These are phyloP conservation scores for Goffeauzyma gilvescens DNA, from an alignment of 768 basidiomycete genomes.

Conservation along the genomic window DNA sequence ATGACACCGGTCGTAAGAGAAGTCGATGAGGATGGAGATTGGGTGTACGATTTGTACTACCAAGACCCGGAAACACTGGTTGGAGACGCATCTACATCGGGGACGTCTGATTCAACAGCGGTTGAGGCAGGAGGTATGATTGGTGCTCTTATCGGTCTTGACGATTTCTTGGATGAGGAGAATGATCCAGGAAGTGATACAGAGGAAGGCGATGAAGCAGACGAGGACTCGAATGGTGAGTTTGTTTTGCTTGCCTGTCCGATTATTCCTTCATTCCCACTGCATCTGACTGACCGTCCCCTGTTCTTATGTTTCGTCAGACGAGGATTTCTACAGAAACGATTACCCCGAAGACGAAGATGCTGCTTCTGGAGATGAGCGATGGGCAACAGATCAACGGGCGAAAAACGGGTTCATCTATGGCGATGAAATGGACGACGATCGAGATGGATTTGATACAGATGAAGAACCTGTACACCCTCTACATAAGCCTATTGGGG, in stretches of 20 bases:
- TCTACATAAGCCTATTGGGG: too few species aligned
- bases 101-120: too few species aligned
- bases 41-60: constrained; percentile 31
- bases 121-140: too few species aligned
- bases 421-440: constrained; percentile 6
- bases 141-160: constrained; percentile 1
- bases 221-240: constrained; percentile 13
- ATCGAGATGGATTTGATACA: constrained; percentile 7
- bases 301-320: neutral
- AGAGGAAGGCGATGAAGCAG: constrained; percentile 11
- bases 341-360: constrained; percentile 13
- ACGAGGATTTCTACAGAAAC: constrained; percentile 13
- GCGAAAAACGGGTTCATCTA: neutral
- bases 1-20: neutral
- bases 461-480: too few species aligned
- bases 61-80: constrained; percentile 18
- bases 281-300: neutral
- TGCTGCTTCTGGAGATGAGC: constrained; percentile 3
- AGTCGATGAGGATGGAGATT: constrained; percentile 12
- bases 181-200: constrained; percentile 9
- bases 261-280: neutral
- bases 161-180: constrained; percentile 11
- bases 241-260: neutral
- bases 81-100: neutral
- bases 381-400: neutral